These are phyloP conservation scores for Inga oerstediana DNA, from an alignment of 306 rosid genomes.

Conservation along the genomic window DNA sequence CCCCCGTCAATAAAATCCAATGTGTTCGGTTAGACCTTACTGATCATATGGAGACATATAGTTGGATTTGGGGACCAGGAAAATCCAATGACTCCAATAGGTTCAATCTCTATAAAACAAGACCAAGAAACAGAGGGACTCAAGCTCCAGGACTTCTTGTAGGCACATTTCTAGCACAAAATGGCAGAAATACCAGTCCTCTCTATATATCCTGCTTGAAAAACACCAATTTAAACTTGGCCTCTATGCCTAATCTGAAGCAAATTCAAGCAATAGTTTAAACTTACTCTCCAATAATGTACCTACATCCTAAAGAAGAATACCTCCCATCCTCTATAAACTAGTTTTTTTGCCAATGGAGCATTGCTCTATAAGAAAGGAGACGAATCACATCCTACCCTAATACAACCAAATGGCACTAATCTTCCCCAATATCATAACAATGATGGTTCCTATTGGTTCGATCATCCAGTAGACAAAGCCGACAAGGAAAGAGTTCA, in stretches of 20 bases:
- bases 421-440: conserved; percentile 58
- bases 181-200: conserved; percentile 18
- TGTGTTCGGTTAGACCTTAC: conserved; percentile 58
- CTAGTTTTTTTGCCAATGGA: conserved; percentile 56
- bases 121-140: conserved; percentile 46
- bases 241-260: conserved; percentile 47
- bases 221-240: conserved; percentile 30
- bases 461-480: conserved; percentile 49
- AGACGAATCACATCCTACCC: conserved; percentile 39
- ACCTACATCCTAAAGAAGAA: conserved; percentile 53
- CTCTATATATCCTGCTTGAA: conserved; percentile 47
- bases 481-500: conserved; percentile 44
- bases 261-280: background rate
- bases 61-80: conserved; percentile 56
- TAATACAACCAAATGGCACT: conserved; percentile 41
- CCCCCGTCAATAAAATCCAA: conserved; percentile 42
- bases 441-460: conserved; percentile 59
- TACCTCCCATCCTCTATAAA: conserved; percentile 54
- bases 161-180: conserved; percentile 50
- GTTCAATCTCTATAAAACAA: conserved; percentile 43
- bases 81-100: conserved; percentile 21
- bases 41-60: conserved; percentile 40
- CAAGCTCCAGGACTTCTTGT: conserved; percentile 50
- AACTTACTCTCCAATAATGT: conserved; percentile 43
- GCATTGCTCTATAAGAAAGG: conserved; percentile 46